These are phyloP conservation scores for Alternaria sp. DNA, from an alignment of 2,329 filamentous ascomycete genomes.

Conservation along the genomic window DNA sequence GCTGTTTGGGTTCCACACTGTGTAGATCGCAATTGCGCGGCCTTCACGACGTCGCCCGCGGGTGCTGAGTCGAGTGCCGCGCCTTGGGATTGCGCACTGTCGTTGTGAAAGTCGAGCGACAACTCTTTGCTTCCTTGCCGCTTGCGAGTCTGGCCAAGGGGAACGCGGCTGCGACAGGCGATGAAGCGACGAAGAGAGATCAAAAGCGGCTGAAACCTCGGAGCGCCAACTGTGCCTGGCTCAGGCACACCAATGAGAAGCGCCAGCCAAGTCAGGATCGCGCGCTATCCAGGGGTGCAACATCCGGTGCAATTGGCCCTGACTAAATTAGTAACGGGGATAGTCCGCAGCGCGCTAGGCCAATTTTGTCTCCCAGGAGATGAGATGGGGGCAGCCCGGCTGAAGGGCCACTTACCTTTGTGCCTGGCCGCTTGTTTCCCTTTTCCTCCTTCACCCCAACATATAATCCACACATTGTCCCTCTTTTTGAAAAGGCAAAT, in stretches of 20 bases:
- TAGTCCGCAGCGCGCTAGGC: conserved; percentile 25
- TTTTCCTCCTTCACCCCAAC: conserved; percentile 32
- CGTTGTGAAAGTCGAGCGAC: conserved; percentile 5
- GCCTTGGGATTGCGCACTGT: conserved; percentile 3
- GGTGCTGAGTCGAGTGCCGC: not conserved
- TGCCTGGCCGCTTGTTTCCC: conserved; percentile 31
- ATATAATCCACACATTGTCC: conserved; percentile 34
- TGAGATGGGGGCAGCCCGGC: conserved; percentile 33
- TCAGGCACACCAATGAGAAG: conserved; percentile 43
- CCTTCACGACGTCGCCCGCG: conserved; percentile 14
- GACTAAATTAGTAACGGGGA: conserved; percentile 31
- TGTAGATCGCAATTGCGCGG: conserved; percentile 42
- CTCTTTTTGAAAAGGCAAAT: conserved; percentile 31
- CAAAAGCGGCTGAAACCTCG: conserved; percentile 20
- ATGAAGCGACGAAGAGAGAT: conserved; percentile 1
- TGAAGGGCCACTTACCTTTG: conserved; percentile 26
- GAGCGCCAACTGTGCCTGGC: conserved; percentile 28
- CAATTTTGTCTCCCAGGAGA: conserved; percentile 23
- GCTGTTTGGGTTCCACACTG: conserved; percentile 19
- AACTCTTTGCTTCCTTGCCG: conserved; percentile 17
- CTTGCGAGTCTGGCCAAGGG: conserved; percentile 15
- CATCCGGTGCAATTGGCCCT: conserved; percentile 36
- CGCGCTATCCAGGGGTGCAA: conserved; percentile 8
- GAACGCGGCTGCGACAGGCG: conserved; percentile 31
- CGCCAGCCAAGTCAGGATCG: conserved; percentile 3